Base-by-base conservation (phyloP, 2,329 filamentous ascomycete genomes). In the Ceratocystis eucalypticola region DNA sequence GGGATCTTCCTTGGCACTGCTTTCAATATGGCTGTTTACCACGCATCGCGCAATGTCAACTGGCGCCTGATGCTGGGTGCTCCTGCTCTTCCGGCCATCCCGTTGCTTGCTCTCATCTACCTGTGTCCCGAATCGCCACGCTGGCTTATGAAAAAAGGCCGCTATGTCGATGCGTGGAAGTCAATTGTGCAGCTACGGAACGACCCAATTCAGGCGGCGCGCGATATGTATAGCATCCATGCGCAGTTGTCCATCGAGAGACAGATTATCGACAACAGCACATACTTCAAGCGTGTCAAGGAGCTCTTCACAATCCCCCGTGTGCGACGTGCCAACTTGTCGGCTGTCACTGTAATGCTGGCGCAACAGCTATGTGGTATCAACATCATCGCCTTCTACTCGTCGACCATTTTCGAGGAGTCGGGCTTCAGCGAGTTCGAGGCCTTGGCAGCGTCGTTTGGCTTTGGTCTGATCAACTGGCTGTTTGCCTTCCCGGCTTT, bases 331-430 rank as follows among this genome's bases (percentile, higher is more conserved):
- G 88, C 87, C 0, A 88, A 85, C 0, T 79, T 84, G 64, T 87
- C 86, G 1, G 84, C 86, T 0, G 84, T 82, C 69, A 82, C 82
- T 0, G 85, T 89, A 70, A 89, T 90, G 85, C 83, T 85, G 70
- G 77, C 76, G 0, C 83, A 86, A 70, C 84, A 86, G 71, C 80
- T 86, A 76, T 84, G 82, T 68, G 83, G 82, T 50, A 80, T 80
- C 71, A 80, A 80, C 65, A 78, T 80, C 61, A 79, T 82, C 53
- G 75, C 79, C 4, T 82, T 80, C 61, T 81, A 81, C 69, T 77
- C 75, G 7, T 74, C 75, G 1, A 77, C 76, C 1, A 78, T 82
- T 55, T 81, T 81, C 69, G 72, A 73, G 33, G 70, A 77, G 44
- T 76, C 76, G 10, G 77, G 77, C 12, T 75, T 76, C n/a, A 71